Conservation (phyloP, 257 asterid genomes). For the Eucommia ulmoides region DNA sequence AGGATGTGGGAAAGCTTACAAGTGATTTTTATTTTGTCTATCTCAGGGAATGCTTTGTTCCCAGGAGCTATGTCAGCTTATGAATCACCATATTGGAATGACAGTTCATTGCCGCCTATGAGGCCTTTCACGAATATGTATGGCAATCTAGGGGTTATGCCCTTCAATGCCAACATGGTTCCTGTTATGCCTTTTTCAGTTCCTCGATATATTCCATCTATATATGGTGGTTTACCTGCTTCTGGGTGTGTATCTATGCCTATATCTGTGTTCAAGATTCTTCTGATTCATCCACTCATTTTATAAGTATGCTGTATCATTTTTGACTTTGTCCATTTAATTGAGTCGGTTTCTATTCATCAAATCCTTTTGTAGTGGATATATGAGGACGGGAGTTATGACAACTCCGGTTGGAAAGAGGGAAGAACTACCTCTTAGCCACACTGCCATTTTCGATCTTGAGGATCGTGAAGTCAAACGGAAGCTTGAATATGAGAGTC, state of each 20-base stretch:
- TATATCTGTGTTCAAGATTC: not conserved
- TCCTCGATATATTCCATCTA: slow-evolving; percentile 36
- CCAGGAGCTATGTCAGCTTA: slow-evolving; percentile 54
- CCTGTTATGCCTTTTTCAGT: slow-evolving; percentile 30
- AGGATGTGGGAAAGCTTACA: not conserved
- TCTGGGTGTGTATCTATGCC: slow-evolving; percentile 26
- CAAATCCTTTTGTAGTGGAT: slow-evolving; percentile 32
- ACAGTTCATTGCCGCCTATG: slow-evolving; percentile 29
- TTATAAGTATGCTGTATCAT: slow-evolving; percentile 1
- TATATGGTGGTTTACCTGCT: slow-evolving; percentile 28
- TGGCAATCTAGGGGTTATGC: slow-evolving; percentile 46
- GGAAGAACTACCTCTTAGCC: slow-evolving; percentile 12
- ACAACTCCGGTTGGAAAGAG: slow-evolving; percentile 25
- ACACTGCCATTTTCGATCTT: slow-evolving; percentile 26
- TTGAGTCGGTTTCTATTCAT: slow-evolving; percentile 3
- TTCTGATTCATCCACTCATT: not conserved
- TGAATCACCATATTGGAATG: slow-evolving; percentile 59
- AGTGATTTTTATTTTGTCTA: not conserved
- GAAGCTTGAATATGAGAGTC: slow-evolving; percentile 31
- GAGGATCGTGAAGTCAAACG: slow-evolving; percentile 30
- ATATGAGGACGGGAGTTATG: slow-evolving; percentile 37
- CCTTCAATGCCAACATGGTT: slow-evolving; percentile 44
- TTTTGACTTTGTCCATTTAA: not conserved
- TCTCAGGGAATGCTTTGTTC: slow-evolving; percentile 39
- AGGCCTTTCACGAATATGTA: slow-evolving; percentile 50